Evolutionary conservation across 2,329 filamentous ascomycete species (phyloP), one percentile per base, ranked within the genome.

Genomic region (Monosporascus sp.): DNA sequence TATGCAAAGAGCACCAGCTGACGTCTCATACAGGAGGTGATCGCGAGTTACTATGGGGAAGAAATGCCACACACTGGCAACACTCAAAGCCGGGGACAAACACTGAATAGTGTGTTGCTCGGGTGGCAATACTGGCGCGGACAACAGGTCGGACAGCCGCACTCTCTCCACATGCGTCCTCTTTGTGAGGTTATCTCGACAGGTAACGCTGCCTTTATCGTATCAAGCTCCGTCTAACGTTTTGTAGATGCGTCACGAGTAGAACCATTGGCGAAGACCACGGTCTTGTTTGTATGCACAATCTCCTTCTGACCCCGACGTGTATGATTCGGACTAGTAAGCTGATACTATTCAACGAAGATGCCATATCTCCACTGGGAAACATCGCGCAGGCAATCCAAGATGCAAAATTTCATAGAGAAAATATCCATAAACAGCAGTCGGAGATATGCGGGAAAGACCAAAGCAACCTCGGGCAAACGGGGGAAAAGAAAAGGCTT

Each of bases 141-240:
- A 2, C 70, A 72, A 41, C 56, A 69, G 20, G 67, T 71, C 26
- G 65, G 63, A 0, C 55, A 52, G 11, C 40, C 70, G 0, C 70
- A 74, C 37, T 63, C 70, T 0, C 64, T 70, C 14, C 67, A 73
- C 18, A 64, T 74, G 67, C 58, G 67, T 1, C 64, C 70, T 0
- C 57, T 72, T 0, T 73, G 69, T 22, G 63, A 65, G 38, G 60
- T 57, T 1, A 58, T 73, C 1, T 67, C 68, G 2, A 60, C 65
- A 5, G 51, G 67, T 69, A 53, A 6, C 24, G 24, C 24, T 26
- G 24, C 24, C 24, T 26, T 26, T 26, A 43, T n/a, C 18, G 22
- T 14, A n/a, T 11, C 17, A 14, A 8, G 8, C 7, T 4, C 24
- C 15, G 17, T n/a, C 40, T 49, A 31, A 37, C 51, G 28, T 14